Evolutionary conservation across 306 rosid genomes (phyloP).

Genomic region (Casuarina glauca): DNA sequence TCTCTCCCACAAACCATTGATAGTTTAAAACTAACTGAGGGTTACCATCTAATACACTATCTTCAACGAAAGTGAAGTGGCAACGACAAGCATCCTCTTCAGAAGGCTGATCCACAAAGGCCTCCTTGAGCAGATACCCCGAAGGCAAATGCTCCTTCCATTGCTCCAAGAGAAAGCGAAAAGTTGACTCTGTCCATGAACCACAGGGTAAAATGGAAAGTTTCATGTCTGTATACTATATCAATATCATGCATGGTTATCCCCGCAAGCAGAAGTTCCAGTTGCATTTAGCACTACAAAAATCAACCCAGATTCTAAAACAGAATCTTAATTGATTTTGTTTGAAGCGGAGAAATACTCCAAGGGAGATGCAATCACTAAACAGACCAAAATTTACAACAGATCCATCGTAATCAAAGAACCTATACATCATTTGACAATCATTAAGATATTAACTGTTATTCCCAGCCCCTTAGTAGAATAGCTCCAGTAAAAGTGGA

Average conservation of each 20-base stretch:
- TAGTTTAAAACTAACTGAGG: constrained; percentile 58
- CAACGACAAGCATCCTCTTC: constrained; percentile 93
- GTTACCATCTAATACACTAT: constrained; percentile 42
- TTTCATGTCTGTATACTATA: neutral
- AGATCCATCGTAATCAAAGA: neutral
- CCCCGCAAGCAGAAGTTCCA: neutral
- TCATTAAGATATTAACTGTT: neutral
- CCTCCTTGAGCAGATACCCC: constrained; percentile 70
- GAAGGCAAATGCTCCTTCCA: constrained; percentile 86
- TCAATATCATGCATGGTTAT: neutral
- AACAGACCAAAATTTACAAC: neutral
- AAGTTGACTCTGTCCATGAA: constrained; percentile 66
- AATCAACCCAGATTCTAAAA: neutral
- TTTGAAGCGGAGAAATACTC: neutral
- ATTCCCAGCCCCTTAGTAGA: neutral
- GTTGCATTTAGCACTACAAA: constrained; percentile 5
- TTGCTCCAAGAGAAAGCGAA: constrained; percentile 74
- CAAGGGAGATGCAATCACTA: neutral
- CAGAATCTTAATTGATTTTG: neutral
- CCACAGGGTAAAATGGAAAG: constrained; percentile 4
- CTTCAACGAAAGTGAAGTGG: constrained; percentile 68
- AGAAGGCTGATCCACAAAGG: constrained; percentile 73
- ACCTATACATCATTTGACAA: neutral
- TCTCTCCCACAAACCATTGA: constrained; percentile 93
- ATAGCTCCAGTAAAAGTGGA: neutral